A percentile compares a stretch with the other conserved stretches of the same genome.
Conservation (phyloP, 2,329 filamentous ascomycete genomes). For the Neonectria sp. region DNA sequence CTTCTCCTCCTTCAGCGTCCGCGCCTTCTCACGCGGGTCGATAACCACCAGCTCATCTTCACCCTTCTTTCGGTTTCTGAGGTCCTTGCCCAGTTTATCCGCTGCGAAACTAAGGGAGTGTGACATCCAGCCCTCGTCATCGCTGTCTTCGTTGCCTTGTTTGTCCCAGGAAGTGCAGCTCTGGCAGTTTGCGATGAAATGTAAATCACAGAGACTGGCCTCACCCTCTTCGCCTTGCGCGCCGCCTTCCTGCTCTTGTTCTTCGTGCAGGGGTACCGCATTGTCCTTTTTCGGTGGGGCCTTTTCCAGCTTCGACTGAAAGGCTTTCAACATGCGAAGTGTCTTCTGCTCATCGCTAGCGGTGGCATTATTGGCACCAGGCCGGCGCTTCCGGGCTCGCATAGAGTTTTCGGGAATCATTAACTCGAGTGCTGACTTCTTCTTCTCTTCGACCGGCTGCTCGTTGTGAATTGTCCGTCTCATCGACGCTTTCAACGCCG, state of each 20-base stretch:
- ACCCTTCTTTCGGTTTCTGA: constrained; percentile 91
- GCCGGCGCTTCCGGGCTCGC: constrained; percentile 78
- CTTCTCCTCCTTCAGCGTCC: constrained; percentile 77
- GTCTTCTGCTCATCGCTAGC: constrained; percentile 74
- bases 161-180: constrained; percentile 91
- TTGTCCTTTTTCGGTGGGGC: constrained; percentile 58
- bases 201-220: constrained; percentile 86
- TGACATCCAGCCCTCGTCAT: constrained; percentile 85
- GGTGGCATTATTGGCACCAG: constrained; percentile 67
- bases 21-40: constrained; percentile 88
- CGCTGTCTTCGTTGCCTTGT: constrained; percentile 70
- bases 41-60: constrained; percentile 94
- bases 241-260: constrained; percentile 45
- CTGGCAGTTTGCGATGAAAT: constrained; percentile 96
- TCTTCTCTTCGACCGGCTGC: constrained; percentile 67
- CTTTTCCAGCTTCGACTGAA: constrained; percentile 82
- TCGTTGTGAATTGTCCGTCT: constrained; percentile 71
- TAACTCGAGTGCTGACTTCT: constrained; percentile 78
- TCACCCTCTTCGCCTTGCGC: constrained; percentile 70
- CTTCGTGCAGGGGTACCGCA: constrained; percentile 26
- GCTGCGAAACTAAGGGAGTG: constrained; percentile 90
- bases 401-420: constrained; percentile 82
- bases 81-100: constrained; percentile 91
- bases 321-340: constrained; percentile 81
- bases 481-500: constrained; percentile 86